Conservation (phyloP, 164 flowering plant species). For the Vitis labrusca region DNA sequence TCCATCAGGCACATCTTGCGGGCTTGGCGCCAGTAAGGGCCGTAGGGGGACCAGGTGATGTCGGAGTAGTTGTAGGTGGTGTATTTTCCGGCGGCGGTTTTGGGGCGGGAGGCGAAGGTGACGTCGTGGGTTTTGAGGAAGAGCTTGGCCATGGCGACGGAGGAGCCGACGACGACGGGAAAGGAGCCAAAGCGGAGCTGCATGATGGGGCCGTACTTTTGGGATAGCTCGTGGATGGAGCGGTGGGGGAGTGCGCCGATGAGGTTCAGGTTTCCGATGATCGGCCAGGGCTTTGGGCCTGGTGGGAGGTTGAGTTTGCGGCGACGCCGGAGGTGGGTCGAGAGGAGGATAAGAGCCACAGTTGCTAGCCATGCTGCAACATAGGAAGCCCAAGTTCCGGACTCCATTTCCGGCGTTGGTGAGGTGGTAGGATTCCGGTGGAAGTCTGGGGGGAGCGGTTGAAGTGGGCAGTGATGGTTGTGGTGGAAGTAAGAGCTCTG, state of each 20-base stretch:
- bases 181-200: constrained; percentile 60
- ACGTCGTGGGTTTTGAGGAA: constrained; percentile 69
- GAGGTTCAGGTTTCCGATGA: constrained; percentile 79
- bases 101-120: constrained; percentile 61
- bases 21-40: constrained; percentile 80
- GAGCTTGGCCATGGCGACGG: constrained; percentile 59
- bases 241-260: constrained; percentile 74
- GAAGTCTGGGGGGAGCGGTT: not conserved
- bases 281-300: constrained; percentile 83
- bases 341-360: constrained; percentile 30
- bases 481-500: too few species aligned
- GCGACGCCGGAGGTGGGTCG: constrained; percentile 28
- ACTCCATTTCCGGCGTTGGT: constrained; percentile 19
- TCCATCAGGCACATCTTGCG: constrained; percentile 66
- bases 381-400: constrained; percentile 21
- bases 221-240: constrained; percentile 57
- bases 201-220: constrained; percentile 73
- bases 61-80: constrained; percentile 72
- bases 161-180: constrained; percentile 68
- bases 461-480: not conserved
- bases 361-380: constrained; percentile 30
- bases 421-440: not conserved
- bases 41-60: constrained; percentile 77
- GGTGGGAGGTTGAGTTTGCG: constrained; percentile 53
- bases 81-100: constrained; percentile 67